Percentiles rank a stretch among this genome's conserved stretches.
Conservation (phyloP, 1,284 basidiomycete genomes). For the Naganishia albida region DNA sequence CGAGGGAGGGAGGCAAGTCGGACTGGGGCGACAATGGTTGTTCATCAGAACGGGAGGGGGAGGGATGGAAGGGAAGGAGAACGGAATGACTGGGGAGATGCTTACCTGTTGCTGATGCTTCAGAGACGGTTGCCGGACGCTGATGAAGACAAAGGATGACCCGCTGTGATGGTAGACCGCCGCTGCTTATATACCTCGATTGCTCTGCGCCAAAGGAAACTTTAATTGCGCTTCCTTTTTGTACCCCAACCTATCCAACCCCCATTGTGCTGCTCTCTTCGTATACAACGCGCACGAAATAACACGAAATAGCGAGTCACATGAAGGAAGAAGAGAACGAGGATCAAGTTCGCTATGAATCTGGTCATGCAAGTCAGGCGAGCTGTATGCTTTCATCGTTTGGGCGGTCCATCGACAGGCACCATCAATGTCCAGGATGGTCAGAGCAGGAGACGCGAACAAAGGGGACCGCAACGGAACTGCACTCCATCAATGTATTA, state of each 20-base stretch:
- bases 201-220: neutral
- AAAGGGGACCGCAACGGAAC: no score
- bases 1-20: conserved; percentile 32
- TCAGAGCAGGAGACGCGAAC: no score
- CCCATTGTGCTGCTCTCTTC: neutral
- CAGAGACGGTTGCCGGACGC: neutral
- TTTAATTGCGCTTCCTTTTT: conserved; percentile 1
- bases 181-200: neutral
- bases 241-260: neutral
- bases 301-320: no score
- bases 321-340: no score
- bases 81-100: no score
- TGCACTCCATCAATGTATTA: no score
- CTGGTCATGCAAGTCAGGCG: no score
- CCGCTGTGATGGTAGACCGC: neutral
- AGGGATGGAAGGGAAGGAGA: conserved; percentile 1
- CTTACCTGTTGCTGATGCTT: neutral
- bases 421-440: no score
- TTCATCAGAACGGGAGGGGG: conserved; percentile 20
- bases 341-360: no score
- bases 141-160: neutral
- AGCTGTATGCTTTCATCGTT: no score
- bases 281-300: neutral
- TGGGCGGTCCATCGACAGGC: no score
- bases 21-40: conserved; percentile 34